Evolutionary conservation across 768 basidiomycete genomes (phyloP).

Genomic region (Rhodocollybia butyracea): DNA sequence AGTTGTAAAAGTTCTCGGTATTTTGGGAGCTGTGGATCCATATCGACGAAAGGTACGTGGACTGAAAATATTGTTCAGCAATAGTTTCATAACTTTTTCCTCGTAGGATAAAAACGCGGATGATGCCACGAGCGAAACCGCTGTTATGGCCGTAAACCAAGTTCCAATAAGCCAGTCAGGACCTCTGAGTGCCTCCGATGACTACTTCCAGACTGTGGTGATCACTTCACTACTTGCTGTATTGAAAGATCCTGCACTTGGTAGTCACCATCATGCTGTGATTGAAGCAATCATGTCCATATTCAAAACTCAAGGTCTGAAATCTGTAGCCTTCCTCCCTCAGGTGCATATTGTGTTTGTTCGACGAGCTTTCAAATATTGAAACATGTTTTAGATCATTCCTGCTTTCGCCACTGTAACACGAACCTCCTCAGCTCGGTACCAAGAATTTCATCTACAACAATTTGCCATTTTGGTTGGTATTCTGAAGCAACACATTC

Average conservation of each 20-base stretch:
- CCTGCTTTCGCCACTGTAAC: conserved; percentile 93
- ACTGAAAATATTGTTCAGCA: not conserved
- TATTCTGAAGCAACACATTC: conserved; percentile 96
- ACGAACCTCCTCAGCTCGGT: conserved; percentile 70
- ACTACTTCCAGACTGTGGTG: conserved; percentile 96
- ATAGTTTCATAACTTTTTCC: conserved; percentile 9
- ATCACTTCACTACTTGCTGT: conserved; percentile 85
- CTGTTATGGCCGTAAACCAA: conserved; percentile 60
- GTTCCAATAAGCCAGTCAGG: conserved; percentile 65
- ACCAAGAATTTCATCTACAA: conserved; percentile 92
- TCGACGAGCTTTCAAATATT: not conserved
- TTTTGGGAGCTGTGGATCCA: conserved; percentile 93
- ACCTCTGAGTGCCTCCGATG: conserved; percentile 71
- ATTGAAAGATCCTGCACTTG: conserved; percentile 84
- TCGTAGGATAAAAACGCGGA: conserved; percentile 58
- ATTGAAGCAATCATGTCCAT: conserved; percentile 99
- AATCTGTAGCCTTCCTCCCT: conserved; percentile 92
- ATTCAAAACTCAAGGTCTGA: conserved; percentile 96
- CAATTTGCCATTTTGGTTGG: conserved; percentile 93
- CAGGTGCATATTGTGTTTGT: conserved; percentile 51
- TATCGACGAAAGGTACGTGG: conserved; percentile 82
- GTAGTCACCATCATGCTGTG: conserved; percentile 84
- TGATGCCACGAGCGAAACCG: conserved; percentile 57
- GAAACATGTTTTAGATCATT: conserved; percentile 60
- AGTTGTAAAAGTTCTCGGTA: conserved; percentile 92